These are phyloP conservation scores for Tetraselmis chui DNA, from an alignment of 139 green algal genomes.

Conservation along the genomic window DNA sequence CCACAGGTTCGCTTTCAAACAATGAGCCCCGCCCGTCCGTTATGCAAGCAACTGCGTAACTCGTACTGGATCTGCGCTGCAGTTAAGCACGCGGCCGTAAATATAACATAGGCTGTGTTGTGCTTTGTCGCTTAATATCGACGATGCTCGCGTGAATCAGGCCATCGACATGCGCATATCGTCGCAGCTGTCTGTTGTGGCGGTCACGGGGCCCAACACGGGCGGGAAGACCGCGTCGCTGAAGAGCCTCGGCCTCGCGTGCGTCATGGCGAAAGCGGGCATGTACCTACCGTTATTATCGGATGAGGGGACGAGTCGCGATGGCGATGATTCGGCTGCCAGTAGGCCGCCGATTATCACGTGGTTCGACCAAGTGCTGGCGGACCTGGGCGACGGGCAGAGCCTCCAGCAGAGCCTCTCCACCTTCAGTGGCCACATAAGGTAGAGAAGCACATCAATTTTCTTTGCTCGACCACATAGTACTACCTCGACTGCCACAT, in stretches of 20 bases:
- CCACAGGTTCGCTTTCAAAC: no score
- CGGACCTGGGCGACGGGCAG: constrained; percentile 75
- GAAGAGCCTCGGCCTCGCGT: constrained; percentile 62
- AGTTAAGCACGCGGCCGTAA: no score
- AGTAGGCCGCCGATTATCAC: background rate
- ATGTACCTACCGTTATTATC: constrained; percentile 52
- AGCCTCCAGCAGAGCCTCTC: constrained; percentile 63
- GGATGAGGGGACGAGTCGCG: background rate
- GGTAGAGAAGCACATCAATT: background rate
- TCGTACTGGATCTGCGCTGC: no score
- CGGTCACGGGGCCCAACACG: constrained; percentile 75
- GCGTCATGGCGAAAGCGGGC: constrained; percentile 70
- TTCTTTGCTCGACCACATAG: no score
- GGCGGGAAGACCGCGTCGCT: constrained; percentile 76
- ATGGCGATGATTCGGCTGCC: no score
- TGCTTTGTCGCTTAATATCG: no score
- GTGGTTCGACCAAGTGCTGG: constrained; percentile 39
- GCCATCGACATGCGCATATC: constrained; percentile 48
- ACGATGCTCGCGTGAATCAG: no score
- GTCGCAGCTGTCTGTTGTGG: constrained; percentile 37
- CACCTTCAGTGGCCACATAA: constrained; percentile 70
- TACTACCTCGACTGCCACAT: no score
- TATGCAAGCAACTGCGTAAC: no score
- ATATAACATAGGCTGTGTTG: no score
- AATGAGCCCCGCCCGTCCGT: no score